phyloP scores from a whole-genome alignment of 1,284 basidiomycete species.

The Vanrija humicola region DNA sequence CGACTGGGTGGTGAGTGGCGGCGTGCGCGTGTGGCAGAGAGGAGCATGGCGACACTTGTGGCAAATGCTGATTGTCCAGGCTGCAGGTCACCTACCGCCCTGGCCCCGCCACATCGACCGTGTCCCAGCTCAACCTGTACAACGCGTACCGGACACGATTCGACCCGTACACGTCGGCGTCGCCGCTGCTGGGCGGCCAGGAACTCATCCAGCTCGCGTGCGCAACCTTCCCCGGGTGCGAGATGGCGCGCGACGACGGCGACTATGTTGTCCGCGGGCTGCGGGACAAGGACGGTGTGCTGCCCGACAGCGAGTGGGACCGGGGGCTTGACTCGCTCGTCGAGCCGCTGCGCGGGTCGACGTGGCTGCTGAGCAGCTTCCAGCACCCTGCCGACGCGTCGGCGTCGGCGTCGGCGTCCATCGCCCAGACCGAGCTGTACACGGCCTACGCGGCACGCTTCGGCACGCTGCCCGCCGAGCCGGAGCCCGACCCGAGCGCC shows the following conservation, averaged over 20 bases:
- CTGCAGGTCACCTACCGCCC: constrained; percentile 39
- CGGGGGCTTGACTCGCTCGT: constrained; percentile 33
- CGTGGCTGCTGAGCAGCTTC: constrained; percentile 39
- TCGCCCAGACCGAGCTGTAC: constrained; percentile 44
- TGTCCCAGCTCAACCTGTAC: constrained; percentile 41
- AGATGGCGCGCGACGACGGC: constrained; percentile 40
- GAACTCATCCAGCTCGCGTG: constrained; percentile 44
- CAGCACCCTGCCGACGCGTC: constrained; percentile 26
- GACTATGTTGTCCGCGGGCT: constrained; percentile 41
- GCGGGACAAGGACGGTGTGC: constrained; percentile 25
- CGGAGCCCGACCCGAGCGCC: not conserved
- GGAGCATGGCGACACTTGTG: not conserved
- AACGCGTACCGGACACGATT: constrained; percentile 41
- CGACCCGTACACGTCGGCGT: constrained; percentile 31
- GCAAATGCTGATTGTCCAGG: constrained; percentile 16
- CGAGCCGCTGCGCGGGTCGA: constrained; percentile 39
- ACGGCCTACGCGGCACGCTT: constrained; percentile 42
- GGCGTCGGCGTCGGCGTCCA: constrained; percentile 10
- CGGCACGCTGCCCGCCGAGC: constrained; percentile 18
- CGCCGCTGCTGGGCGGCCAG: constrained; percentile 40
- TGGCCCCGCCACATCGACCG: constrained; percentile 17
- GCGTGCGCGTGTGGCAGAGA: not conserved
- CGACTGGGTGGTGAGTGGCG: constrained; percentile 36
- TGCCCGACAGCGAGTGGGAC: constrained; percentile 24
- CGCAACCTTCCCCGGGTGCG: constrained; percentile 42